Evolutionary conservation across 495 filamentous ascomycete genomes (phyloP), one percentile per base, ranked within the genome.

Genomic region (Penicillium roqueforti): DNA sequence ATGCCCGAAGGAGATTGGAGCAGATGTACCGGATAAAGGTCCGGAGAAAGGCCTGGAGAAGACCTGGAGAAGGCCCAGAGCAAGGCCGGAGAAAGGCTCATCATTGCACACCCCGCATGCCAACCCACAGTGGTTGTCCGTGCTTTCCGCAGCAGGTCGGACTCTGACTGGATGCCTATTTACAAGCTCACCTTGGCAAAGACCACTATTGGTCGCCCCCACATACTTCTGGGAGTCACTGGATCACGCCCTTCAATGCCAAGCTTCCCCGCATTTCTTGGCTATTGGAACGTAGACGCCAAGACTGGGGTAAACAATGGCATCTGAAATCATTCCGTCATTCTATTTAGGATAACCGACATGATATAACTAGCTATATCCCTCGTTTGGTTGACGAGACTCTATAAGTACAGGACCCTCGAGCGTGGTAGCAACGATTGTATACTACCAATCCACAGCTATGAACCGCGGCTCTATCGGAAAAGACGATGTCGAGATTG

Each of bases 401-500:
- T n/a, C 14, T 7, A 8, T 8, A 36, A 16, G 14, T 7, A 16
- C 2, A 36, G 0, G 14, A 16, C 0, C 7, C 32, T 16, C n/a
- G 14, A 7, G 6, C 32, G n/a, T 36, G 14, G 32, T 7, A 16
- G 22, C 18, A 36, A 32, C 4, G 11, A 25, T 18, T 53, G 9
- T 18, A n/a, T 47, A 9, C n/a, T 13, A 25, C 22, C 16, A 28
- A 42, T n/a, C 37, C 16, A 29, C 39, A 36, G 47, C 31, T 25
- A 58, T 58, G 55, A 38, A 29, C 25, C 22, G 50, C 36, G 29
- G 38, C 4, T 38, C 50, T 28, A 50, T 51, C 6, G 43, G 32
- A n/a, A 58, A 58, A 19, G 45, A 50, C 1, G 56, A 58, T 36
- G 39, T 58, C 22, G 56, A 58, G 39, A 39, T 48, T 8, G 55